Evolutionary conservation across 2,329 filamentous ascomycete genomes (phyloP), one percentile per base, ranked within the genome.

Genomic region (Leptodontidium sp.): DNA sequence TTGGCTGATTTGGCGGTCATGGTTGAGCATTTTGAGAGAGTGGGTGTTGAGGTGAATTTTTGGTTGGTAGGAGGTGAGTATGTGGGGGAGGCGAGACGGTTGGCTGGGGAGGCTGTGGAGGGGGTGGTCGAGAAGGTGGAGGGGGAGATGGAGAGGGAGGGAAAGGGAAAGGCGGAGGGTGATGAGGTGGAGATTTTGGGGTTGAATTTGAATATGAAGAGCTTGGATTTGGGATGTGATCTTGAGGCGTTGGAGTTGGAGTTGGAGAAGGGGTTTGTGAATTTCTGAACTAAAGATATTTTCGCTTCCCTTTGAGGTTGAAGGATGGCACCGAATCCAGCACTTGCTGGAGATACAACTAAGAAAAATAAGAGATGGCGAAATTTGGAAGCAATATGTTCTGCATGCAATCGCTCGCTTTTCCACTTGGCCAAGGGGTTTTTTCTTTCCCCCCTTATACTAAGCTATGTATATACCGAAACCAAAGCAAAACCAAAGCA

Each of bases 11-110:
- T 73, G n/a, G 53, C 64, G 2, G 5, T n/a, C 9, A 38, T 61
- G 40, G 61, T 68, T 24, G 21, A 38, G 21, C 40, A 64, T 7
- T 49, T 68, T 26, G 52, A 68, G 14, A 49, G 45, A 4, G 7
- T 29, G 15, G 62, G 64, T 5, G 35, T 70, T 0, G 50, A 55
- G 11, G 68, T 73, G 5, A 21, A 24, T 17, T 72, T 72, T 24
- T 73, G 68, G 70, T 49, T 66, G 49, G 65, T 72, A 9, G 40
- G 26, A 32, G 57, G 59, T 21, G n/a, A 17, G 29, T 21, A 40
- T 58, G 24, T 58, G 32, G 8, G 32, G 9, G 67, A 64, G 17
- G 62, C 69, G 3, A 62, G 68, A 38, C 14, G 35, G 8, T 24
- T 70, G 38, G 68, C 66, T 7, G 24, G 38, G 14, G 32, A 32